Base-by-base conservation (phyloP, 2,329 filamentous ascomycete species). In the Calonectria pseudoreteaudii region DNA sequence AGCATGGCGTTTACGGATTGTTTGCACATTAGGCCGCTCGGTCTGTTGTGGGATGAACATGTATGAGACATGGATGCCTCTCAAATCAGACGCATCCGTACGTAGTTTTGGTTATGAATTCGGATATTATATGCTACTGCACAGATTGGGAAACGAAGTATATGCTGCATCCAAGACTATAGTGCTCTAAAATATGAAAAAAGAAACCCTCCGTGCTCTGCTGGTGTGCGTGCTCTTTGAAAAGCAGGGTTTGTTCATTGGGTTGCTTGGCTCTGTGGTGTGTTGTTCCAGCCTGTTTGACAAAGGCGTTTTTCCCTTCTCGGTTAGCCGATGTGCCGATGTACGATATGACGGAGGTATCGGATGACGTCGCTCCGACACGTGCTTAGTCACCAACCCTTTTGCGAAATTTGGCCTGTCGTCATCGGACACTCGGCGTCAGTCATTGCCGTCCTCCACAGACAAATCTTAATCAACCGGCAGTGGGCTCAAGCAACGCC, bases 361-460 rank as follows among this genome's bases (percentile, higher is more conserved):
- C 70, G 71, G 71, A n/a, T 70, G 23, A 66, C 16, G 71, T 69
- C 41, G 41, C 41, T 64, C 79, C 79, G 79, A 80, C 18, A 4
- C 1, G 20, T 36, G 76, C 74, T 80, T 72, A 80, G 70, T 80
- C 74, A 80, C 47, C n/a, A 4, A 41, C 38, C 3, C 20, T 38
- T n/a, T 52, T 20, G 18, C 6, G 18, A 50, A 47, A 53, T 53
- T 73, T 71, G 68, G 70, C n/a, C 26, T 44, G 53, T 74, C 72
- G 74, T 73, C 36, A 50, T 83, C 82, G 82, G 82, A 72, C 72
- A 38, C 28, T 81, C 82, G 82, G 82, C 79, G 81, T 73, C 76
- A 80, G 82, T 64, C 69, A 78, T 73, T 73, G 75, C 82, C 82
- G 81, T 77, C 74, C 72, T 78, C 73, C 75, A 70, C 72, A 74